Evolutionary conservation across 2,329 filamentous ascomycete genomes (phyloP).

Genomic region (Acrodontium crateriforme): DNA sequence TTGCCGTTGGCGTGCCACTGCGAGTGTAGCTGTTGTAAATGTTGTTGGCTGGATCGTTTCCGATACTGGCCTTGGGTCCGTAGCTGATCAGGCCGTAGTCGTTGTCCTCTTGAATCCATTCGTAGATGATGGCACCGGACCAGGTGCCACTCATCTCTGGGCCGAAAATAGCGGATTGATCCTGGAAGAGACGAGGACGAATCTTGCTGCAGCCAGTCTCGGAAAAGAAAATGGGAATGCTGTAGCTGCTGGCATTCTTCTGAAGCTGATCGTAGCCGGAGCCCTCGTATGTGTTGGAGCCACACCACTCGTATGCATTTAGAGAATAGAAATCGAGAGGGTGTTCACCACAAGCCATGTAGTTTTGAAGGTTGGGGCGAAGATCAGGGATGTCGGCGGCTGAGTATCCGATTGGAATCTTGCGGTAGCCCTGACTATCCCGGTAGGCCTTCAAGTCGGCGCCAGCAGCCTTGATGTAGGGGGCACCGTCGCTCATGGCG

Average conservation of each 20-base stretch:
- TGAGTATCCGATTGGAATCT: slow-evolving; percentile 76
- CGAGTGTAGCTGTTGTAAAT: slow-evolving; percentile 56
- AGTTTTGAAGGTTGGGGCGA: slow-evolving; percentile 53
- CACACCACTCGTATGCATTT: slow-evolving; percentile 46
- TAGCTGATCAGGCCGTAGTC: slow-evolving; percentile 70
- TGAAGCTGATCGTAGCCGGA: slow-evolving; percentile 61
- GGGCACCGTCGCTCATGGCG: slow-evolving; percentile 49
- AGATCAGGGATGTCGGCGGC: slow-evolving; percentile 68
- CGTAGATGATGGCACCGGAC: slow-evolving; percentile 74
- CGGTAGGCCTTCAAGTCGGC: slow-evolving; percentile 75
- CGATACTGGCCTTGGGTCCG: slow-evolving; percentile 43
- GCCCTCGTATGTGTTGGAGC: slow-evolving; percentile 36
- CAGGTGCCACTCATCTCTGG: slow-evolving; percentile 54
- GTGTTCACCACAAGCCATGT: slow-evolving; percentile 66
- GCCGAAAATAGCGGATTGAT: slow-evolving; percentile 67
- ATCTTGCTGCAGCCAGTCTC: slow-evolving; percentile 71
- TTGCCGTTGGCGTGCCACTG: slow-evolving; percentile 58
- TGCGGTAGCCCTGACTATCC: slow-evolving; percentile 59
- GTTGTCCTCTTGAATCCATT: slow-evolving; percentile 79
- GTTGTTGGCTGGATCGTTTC: slow-evolving; percentile 24
- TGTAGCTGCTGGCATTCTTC: slow-evolving; percentile 52
- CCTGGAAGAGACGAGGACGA: slow-evolving; percentile 48
- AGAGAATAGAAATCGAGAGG: slow-evolving; percentile 71
- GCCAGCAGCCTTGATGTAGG: slow-evolving; percentile 69
- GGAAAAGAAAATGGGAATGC: slow-evolving; percentile 79